phyloP scores from a whole-genome alignment of 495 filamentous ascomycete species.

The Aspergillus nidulans region DNA sequence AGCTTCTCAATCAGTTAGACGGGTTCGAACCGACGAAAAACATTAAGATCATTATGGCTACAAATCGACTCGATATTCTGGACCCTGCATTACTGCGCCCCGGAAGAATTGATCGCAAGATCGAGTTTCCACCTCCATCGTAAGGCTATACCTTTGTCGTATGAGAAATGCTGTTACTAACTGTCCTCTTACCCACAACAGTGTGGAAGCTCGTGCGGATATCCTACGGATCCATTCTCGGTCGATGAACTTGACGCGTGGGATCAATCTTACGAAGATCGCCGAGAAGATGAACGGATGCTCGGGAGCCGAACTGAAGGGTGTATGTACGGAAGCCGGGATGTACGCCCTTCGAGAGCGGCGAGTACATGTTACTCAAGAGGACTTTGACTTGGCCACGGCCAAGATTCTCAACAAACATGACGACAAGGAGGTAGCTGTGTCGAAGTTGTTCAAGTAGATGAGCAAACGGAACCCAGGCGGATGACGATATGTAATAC shows the following conservation, averaged over 20 bases:
- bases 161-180: conserved; percentile 9
- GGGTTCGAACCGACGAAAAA: conserved; percentile 99
- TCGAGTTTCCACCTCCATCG: conserved; percentile 97
- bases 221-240: conserved; percentile 95
- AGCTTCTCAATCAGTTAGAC: conserved; percentile 96
- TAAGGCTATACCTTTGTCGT: conserved; percentile 27
- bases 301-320: conserved; percentile 94
- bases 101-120: conserved; percentile 97
- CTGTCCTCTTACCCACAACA: conserved; percentile 19
- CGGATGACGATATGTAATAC: conserved; percentile 20
- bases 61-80: conserved; percentile 94
- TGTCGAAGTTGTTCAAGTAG: conserved; percentile 93
- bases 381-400: conserved; percentile 97
- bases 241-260: conserved; percentile 96
- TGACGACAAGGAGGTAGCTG: conserved; percentile 91
- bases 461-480: not conserved
- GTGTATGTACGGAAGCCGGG: conserved; percentile 92
- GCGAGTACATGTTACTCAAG: conserved; percentile 96
- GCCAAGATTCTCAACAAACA: conserved; percentile 99
- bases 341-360: conserved; percentile 97
- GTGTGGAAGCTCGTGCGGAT: conserved; percentile 91
- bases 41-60: conserved; percentile 99
- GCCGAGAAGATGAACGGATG: conserved; percentile 99
- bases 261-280: conserved; percentile 97
- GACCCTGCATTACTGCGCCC: conserved; percentile 92